These are phyloP conservation scores for Hippophae tibetana DNA, from an alignment of 306 rosid genomes.

Conservation along the genomic window DNA sequence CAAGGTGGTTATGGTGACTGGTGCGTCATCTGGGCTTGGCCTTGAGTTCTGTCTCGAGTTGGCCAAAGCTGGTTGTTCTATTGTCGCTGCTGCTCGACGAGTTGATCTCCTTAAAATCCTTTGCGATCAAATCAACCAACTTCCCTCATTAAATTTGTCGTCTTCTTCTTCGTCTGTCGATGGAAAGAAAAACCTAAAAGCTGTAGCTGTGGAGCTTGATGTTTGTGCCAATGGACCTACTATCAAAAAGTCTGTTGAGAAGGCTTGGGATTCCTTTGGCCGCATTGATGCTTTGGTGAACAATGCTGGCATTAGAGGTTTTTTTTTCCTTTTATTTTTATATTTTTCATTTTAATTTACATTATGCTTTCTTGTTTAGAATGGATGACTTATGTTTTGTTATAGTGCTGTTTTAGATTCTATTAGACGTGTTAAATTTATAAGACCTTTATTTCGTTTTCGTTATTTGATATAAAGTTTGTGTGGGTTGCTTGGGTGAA, in stretches of 20 bases:
- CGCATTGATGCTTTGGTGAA: slow-evolving; percentile 57
- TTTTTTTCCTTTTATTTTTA: not conserved
- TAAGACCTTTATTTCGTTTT: no score
- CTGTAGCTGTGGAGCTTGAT: slow-evolving; percentile 61
- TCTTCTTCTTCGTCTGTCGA: slow-evolving; percentile 1
- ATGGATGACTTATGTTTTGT: not conserved
- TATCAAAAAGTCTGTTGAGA: slow-evolving; percentile 37
- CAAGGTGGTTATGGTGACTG: slow-evolving; percentile 76
- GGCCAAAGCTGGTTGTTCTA: slow-evolving; percentile 52
- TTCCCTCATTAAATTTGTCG: not conserved
- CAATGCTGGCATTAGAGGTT: slow-evolving; percentile 76
- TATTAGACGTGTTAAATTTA: no score
- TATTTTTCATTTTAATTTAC: not conserved
- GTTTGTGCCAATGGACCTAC: slow-evolving; percentile 37
- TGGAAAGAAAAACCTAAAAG: slow-evolving; percentile 13
- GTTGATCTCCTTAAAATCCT: slow-evolving; percentile 47
- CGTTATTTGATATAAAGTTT: no score
- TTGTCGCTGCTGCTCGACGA: slow-evolving; percentile 73
- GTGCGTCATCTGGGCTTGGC: slow-evolving; percentile 82
- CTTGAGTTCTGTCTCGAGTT: slow-evolving; percentile 58
- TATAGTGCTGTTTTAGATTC: no score
- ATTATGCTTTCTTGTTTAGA: not conserved
- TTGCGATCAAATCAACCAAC: slow-evolving; percentile 43
- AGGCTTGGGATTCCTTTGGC: slow-evolving; percentile 79
- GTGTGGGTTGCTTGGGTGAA: no score